Base-by-base conservation (phyloP, 2,329 filamentous ascomycete genomes). In the Pseudogymnoascus sp. region DNA sequence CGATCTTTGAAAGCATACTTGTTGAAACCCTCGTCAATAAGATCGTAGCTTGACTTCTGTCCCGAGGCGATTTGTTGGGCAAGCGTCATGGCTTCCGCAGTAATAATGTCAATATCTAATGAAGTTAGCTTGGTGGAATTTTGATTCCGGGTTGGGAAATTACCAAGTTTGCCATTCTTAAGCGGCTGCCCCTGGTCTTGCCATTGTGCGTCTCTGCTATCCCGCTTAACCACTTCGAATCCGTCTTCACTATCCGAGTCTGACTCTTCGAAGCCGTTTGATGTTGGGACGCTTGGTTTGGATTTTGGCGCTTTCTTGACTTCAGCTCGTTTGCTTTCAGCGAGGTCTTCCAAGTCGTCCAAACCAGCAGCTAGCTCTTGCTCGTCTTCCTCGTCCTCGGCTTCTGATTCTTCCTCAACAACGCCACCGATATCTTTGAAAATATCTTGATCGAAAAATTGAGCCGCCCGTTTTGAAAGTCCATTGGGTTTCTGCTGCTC, bases 1-100 rank as follows among this genome's bases (percentile, higher is more conserved):
- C 86, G 83, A 73, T 97, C 93, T 61, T 93, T 91, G 79, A 96
- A 93, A 2, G 92, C 85, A 73, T 89, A 90, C 75, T 91, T 95
- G 80, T 96, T 97, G 83, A 95, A 99, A 42, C 87, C 88, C 66
- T 97, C 93, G 72, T 99, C 96, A 53, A 93, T 79, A 4, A 96
- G 79, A 69, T 97, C 91, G 63, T 88, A 77, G 53, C 85, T 88
- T 0, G 88, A 89, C 75, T 88, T 93, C 73, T 93, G 84, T 49
- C 93, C 93, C 0, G 89, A 91, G 3, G 93, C 95, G 64, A 99
- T 87, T 72, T 91, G 85, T 68, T 97, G 95, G 0, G 95, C 96
- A 14, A 99, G 83, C 0, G 93, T 96, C 95, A 99, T 99, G 67
- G 96, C 95, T 80, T 99, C 95, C 4, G 92, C 95, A n/a, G 95